These are phyloP conservation scores for Colletotrichum sidae DNA, from an alignment of 2,329 filamentous ascomycete species.

Conservation along the genomic window DNA sequence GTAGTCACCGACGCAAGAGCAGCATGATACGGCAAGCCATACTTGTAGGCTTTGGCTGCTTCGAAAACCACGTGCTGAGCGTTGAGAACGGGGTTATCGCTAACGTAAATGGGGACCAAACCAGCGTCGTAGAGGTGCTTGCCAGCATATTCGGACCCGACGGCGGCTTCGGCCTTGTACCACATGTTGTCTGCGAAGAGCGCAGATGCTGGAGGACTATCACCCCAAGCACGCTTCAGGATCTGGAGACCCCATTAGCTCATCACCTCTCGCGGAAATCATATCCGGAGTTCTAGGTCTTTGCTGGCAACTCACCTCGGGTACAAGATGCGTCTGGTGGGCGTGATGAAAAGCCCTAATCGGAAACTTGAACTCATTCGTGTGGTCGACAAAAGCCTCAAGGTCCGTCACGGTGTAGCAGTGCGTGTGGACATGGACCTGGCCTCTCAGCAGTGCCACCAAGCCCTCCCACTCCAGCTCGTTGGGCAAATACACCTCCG, in stretches of 20 bases:
- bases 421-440: slow-evolving; percentile 77
- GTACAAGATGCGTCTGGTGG: slow-evolving; percentile 73
- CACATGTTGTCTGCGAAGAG: slow-evolving; percentile 80
- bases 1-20: slow-evolving; percentile 69
- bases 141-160: slow-evolving; percentile 73
- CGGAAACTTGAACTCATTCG: slow-evolving; percentile 77
- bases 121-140: slow-evolving; percentile 74
- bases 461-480: slow-evolving; percentile 73
- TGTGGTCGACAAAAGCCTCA: slow-evolving; percentile 76
- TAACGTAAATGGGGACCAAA: slow-evolving; percentile 74
- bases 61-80: slow-evolving; percentile 77
- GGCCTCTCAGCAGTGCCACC: slow-evolving; percentile 71
- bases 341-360: slow-evolving; percentile 78
- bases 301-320: slow-evolving; percentile 60
- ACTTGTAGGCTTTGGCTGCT: slow-evolving; percentile 69
- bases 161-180: slow-evolving; percentile 76
- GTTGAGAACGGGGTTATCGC: slow-evolving; percentile 77
- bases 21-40: slow-evolving; percentile 70
- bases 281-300: not conserved
- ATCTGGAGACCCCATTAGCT: slow-evolving; percentile 48
- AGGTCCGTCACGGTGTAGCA: slow-evolving; percentile 78
- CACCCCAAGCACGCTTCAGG: slow-evolving; percentile 67
- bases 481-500: slow-evolving; percentile 69
- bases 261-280: not conserved
- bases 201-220: slow-evolving; percentile 65